Evolutionary conservation across 768 basidiomycete genomes (phyloP), one percentile per base, ranked within the genome.

Genomic region (Trametes punicea): DNA sequence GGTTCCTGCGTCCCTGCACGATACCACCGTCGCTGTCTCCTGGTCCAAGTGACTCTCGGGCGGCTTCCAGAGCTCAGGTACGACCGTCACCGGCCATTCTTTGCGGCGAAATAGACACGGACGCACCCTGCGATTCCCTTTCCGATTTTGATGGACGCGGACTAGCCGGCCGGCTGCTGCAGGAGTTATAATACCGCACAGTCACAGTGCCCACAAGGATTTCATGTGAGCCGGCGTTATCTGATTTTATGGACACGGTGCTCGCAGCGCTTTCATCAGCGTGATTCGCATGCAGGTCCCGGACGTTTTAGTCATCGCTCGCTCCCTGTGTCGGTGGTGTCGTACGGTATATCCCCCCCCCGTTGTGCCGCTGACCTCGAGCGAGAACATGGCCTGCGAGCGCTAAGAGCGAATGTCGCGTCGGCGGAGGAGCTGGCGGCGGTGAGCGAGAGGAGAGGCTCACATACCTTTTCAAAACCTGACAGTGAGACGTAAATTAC

Each of bases 401-500:
- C 13, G 7, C 7, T 6, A 36, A 5, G 8, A 5, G 31, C 21
- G 25, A 13, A 7, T 20, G 4, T 11, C 44, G 30, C 30, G 36
- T 51, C 36, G 39, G 44, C 51, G 30, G 48, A 18, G 39, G 38
- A 20, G 47, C 41, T 42, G 49, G 46, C 41, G 42, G 52, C 38
- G 38, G 55, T 38, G 38, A 42, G 51, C 53, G 49, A 55, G 59
- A 55, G 47, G 56, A 57, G 56, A 52, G 56, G 46, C 18, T 8
- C 31, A 45, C 51, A 38, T 53, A 38, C 46, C 46, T 29, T 53
- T 48, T 48, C 20, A 18, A 18, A 33, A 46, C 23, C 44, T 51
- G 54, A 45, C 53, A 54, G 55, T 62, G 61, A 53, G 57, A 56
- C 47, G 55, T 61, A 47, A 56, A 65, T 68, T 84, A 86, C 83